Base-by-base conservation (phyloP, 805 yeast species). In the Danielozyma ontarioensis region DNA sequence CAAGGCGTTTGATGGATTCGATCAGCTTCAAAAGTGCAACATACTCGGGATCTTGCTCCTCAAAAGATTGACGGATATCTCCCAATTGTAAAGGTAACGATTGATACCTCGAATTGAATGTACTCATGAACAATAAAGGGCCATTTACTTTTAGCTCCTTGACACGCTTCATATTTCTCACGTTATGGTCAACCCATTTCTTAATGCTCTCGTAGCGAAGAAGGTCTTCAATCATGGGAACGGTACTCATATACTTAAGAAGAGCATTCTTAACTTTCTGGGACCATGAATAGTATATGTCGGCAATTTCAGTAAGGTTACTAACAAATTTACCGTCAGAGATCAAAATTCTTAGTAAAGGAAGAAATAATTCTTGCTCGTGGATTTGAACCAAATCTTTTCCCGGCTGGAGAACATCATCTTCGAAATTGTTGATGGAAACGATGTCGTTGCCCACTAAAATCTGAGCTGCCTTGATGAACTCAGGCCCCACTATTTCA, bases 311-410 rank as follows among this genome's bases (percentile, higher is more conserved):
- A 2, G 33, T 40, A 17, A 67, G 29, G 6, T 76, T 76, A 23
- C 68, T 70, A 11, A 86, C 72, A 37, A 76, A 80, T 32, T 80
- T 82, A 0, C 90, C 89, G 36, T 79, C 80, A 3, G 74, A 59
- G 16, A 72, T 61, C 28, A 84, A 62, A 28, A 81, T 72, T 36
- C 62, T 59, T 21, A 79, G 59, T 18, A 86, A 59, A 0, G 85
- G 86, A 11, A 70, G 72, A 31, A 80, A 61, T 2, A 86, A 56
- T 17, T 59, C 59, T 28, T 64, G 67, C 31, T 70, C 64, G 45
- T 85, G 88, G 3, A 76, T 55, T 10, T 66, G 62, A 13, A 81
- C 64, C 32, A 86, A 57, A 4, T 74, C 77, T 30, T 59, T 53
- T 4, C 82, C 80, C 1, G 79, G 72, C 7, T 57, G 68, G 40